Evolutionary conservation across 805 yeast species (phyloP).

Genomic region (Pichia rugopelliculosa): DNA sequence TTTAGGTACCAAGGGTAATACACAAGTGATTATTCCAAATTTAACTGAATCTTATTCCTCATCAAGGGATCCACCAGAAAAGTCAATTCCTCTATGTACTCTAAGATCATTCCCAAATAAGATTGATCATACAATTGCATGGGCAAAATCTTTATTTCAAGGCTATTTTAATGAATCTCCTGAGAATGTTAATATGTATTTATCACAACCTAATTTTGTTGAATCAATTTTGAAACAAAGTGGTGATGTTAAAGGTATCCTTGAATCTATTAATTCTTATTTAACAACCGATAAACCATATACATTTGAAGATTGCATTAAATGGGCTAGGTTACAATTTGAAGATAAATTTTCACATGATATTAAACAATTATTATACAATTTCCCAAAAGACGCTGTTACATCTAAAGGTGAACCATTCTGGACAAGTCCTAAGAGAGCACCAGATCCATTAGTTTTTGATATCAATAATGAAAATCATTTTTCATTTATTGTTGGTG

Average conservation of each 20-base stretch:
- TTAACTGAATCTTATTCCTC: conserved; percentile 94
- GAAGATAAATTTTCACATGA: conserved; percentile 81
- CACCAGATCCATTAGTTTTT: conserved; percentile 79
- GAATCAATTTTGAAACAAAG: conserved; percentile 87
- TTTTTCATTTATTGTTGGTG: conserved; percentile 76
- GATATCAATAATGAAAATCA: conserved; percentile 73
- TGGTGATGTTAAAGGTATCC: conserved; percentile 81
- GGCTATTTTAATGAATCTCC: conserved; percentile 88
- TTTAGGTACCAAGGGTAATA: conserved; percentile 96
- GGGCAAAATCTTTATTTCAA: conserved; percentile 95
- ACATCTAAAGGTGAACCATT: conserved; percentile 89
- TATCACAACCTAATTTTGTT: conserved; percentile 87
- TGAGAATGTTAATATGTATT: conserved; percentile 84
- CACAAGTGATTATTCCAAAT: conserved; percentile 91
- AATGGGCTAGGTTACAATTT: conserved; percentile 90
- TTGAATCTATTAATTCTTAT: conserved; percentile 71
- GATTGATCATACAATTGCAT: conserved; percentile 97
- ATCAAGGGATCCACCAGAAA: conserved; percentile 97
- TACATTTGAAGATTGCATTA: conserved; percentile 86
- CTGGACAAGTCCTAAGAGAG: conserved; percentile 98
- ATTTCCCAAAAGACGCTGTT: conserved; percentile 90
- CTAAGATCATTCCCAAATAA: conserved; percentile 95
- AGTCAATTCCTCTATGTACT: conserved; percentile 94
- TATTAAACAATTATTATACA: conserved; percentile 81
- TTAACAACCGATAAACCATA: conserved; percentile 72